Percentiles rank a stretch among this genome's conserved stretches.
Evolutionary conservation across 2,329 filamentous ascomycete species (phyloP).

Genomic region (Ceratocystiopsis minuta): DNA sequence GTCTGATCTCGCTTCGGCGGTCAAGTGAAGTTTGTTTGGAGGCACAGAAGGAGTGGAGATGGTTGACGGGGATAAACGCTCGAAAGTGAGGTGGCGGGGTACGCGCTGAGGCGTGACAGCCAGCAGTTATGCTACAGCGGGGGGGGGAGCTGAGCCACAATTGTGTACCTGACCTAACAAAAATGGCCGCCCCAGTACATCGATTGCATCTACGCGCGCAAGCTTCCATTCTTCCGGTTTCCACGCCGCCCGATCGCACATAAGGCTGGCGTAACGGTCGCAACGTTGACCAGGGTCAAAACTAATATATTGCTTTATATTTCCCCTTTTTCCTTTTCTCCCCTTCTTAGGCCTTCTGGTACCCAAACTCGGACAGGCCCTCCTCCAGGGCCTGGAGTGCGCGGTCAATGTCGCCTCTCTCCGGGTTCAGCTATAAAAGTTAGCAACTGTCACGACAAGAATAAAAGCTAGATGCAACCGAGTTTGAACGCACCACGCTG

Average conservation of each 20-base stretch:
- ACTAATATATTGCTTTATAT: not conserved
- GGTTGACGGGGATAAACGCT: not conserved
- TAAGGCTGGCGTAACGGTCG: too few relatives aligned
- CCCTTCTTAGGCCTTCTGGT: conserved; percentile 25
- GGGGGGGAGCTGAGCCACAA: not conserved
- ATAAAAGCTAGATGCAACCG: not conserved
- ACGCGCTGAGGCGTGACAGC: not conserved
- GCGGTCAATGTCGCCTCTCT: conserved; percentile 64
- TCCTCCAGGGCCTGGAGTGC: conserved; percentile 64
- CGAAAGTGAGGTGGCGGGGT: conserved; percentile 8
- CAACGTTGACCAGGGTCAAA: too few relatives aligned
- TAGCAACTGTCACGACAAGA: not conserved
- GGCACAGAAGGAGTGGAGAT: not conserved
- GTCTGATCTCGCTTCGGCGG: too few relatives aligned
- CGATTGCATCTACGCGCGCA: not conserved
- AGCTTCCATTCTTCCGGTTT: too few relatives aligned
- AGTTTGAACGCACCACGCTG: conserved; percentile 43
- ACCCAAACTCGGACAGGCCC: conserved; percentile 56
- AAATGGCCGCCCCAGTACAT: not conserved
- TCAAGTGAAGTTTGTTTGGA: too few relatives aligned
- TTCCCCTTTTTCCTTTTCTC: not conserved
- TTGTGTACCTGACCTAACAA: not conserved
- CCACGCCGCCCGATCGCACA: too few relatives aligned
- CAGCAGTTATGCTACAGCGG: not conserved
- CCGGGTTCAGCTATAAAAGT: conserved; percentile 44